Base-by-base conservation (phyloP, 495 filamentous ascomycete genomes). In the Aspergillus nanangensis region DNA sequence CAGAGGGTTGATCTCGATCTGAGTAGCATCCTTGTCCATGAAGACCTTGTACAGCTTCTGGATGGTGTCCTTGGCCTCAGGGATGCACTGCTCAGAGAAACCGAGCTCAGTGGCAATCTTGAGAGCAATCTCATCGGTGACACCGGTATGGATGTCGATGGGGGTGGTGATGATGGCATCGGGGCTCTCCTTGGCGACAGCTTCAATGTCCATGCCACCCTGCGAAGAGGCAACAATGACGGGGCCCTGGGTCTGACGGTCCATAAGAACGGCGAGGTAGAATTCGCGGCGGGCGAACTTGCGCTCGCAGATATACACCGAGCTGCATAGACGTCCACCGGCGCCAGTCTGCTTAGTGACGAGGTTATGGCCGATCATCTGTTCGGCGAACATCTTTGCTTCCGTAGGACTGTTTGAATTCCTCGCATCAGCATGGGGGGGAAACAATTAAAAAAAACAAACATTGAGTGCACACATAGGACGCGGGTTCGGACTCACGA, bases 331-430 rank as follows among this genome's bases (percentile, higher is more conserved):
- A 65, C 92, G 88, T 62, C 93, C 93, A 50, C 65, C 74, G 48
- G 90, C 87, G 62, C 93, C 93, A 42, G 94, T 98, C 76, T 98
- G 93, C 81, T 98, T 98, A 67, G 93, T 98, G 70, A 98, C 83
- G 71, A 98, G 90, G 72, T 96, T 95, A 70, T 98, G 93, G 55
- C 93, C 93, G 71, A 98, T 96, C 93, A 98, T 98, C 73, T 98
- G 90, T 51, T 87, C 83, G 60, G 93, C 91, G 62, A 98, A 95
- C 84, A 96, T 96, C 76, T 88, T 90, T 63, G 93, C 93, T 77
- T 89, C 86, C 49, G 81, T 82, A 24, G 86, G 78, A 37, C 83
- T 87, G 41, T 39, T 53, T 29, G 51, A 27, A 48, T 41, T 47
- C 38, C 11, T 15, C 14, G 44, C 34, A 68, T 71, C 37, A 47